Evolutionary conservation across 2,329 filamentous ascomycete species (phyloP), one percentile per base, ranked within the genome.

Genomic region (Ophiostoma pallidulum): DNA sequence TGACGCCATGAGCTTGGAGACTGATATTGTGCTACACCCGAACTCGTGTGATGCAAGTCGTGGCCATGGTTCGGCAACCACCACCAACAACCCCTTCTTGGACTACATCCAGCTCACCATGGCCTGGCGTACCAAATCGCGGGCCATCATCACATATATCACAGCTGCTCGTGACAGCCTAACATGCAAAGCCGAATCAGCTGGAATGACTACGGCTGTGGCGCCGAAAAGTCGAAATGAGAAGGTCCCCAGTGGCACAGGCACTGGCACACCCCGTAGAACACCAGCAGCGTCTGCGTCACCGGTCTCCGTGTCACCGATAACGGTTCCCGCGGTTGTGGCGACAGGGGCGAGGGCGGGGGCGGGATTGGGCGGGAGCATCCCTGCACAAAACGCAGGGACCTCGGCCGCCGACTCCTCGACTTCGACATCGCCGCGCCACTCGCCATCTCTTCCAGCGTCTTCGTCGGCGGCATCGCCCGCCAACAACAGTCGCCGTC

Each of bases 91-190:
- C 38, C 56, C 70, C 47, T 69, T 81, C 59, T 67, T 62, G 49
- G 71, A 65, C n/a, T 92, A 87, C 56, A 71, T 91, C 24, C 69
- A 75, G 38, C 75, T 77, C 29, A 84, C 89, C 59, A 72, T 73
- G 28, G 70, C 77, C 35, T 95, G 89, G 88, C 86, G 92, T 57
- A 72, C 71, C 51, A 82, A 82, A 59, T 88, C 84, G 18, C 73
- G 74, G 48, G 79, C 90, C 47, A 86, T 96, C 52, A 66, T 79
- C 19, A 58, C 61, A 16, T 71, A 77, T 53, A 62, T 77, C 35
- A 73, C 68, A 20, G 22, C 41, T 9, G 4, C 20, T 3, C 14
- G 22, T 3, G n/a, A n/a, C n/a, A n/a, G n/a, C n/a, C n/a, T n/a
- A n/a, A n/a, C n/a, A n/a, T n/a, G n/a, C n/a, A n/a, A n/a, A n/a